phyloP scores from a whole-genome alignment of 116 monocot species.

The Dioscorea cayenensis region DNA sequence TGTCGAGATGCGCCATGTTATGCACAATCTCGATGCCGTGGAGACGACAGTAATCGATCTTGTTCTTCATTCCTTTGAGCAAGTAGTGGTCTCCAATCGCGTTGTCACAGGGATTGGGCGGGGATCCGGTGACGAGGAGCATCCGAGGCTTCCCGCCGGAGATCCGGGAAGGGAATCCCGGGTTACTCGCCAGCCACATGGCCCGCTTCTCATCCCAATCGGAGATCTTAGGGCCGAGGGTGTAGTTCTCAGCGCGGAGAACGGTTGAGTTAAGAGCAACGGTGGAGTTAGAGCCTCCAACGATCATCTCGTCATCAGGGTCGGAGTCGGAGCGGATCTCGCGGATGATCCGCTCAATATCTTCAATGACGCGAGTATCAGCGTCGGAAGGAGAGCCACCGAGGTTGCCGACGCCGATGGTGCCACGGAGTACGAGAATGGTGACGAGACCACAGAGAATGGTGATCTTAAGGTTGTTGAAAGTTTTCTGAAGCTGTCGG shows the following conservation, averaged over 20 bases:
- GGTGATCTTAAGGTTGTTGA: conserved; percentile 73
- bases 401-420: conserved; percentile 69
- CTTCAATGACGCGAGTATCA: conserved; percentile 34
- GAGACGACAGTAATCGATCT: conserved; percentile 70
- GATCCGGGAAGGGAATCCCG: conserved; percentile 32
- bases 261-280: background rate
- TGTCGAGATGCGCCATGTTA: conserved; percentile 68
- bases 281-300: background rate
- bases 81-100: conserved; percentile 66
- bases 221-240: conserved; percentile 49
- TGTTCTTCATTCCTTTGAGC: conserved; percentile 62
- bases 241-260: conserved; percentile 16
- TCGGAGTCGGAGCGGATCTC: conserved; percentile 73
- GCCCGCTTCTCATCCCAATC: conserved; percentile 54
- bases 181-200: conserved; percentile 39
- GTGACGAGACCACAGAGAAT: conserved; percentile 71
- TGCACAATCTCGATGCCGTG: conserved; percentile 67
- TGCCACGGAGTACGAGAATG: conserved; percentile 70
- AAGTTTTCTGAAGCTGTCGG: conserved; percentile 64
- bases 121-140: conserved; percentile 62
- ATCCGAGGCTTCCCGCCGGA: conserved; percentile 26
- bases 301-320: conserved; percentile 29
- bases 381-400: conserved; percentile 5
- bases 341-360: conserved; percentile 56
- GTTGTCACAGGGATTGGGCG: conserved; percentile 58